Base-by-base conservation (phyloP, 2,329 filamentous ascomycete genomes). In the Calonectria honghensis region DNA sequence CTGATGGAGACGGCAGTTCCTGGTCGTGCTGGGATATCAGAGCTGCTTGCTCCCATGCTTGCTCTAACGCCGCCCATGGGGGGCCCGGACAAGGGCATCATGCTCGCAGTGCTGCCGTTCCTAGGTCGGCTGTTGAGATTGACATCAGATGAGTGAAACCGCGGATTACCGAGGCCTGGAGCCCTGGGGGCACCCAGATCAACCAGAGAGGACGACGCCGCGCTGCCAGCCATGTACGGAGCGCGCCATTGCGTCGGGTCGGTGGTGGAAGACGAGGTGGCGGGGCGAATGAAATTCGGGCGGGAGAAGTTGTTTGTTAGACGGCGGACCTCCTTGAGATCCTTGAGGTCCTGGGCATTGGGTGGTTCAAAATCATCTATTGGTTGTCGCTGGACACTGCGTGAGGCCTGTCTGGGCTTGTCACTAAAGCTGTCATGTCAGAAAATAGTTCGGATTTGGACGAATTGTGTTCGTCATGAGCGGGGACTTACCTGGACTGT, bases 201-300 rank as follows among this genome's bases (percentile, higher is more conserved):
- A 64, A 87, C 82, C 85, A 89, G 86, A 81, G 89, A 90, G 9
- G 84, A 83, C 11, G 86, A 83, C 24, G 81, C 83, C 14, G 78
- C 81, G n/a, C 84, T 82, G 61, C 86, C 83, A 70, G 76, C 84
- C 69, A 78, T 74, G 81, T 80, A 86, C 75, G 79, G 86, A 78
- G 75, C 84, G 71, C 78, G 81, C 81, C 79, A 85, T 79, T 78
- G 67, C 51, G 80, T 75, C 20, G 80, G 72, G 24, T 76, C 72
- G 64, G 75, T 70, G 61, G 73, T 82, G 11, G 87, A 87, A 71
- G 83, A 80, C 7, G 86, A 83, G 3, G 87, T 88, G 37, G 84
- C 85, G 3, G 88, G 86, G 45, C 86, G 87, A 16, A 83, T 81
- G 41, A 83, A 80, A 68, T 84, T 83, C 13, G 85, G 84, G 6